These are phyloP conservation scores for Hansenula sp. DNA, from an alignment of 1,139 yeast species.

Conservation along the genomic window DNA sequence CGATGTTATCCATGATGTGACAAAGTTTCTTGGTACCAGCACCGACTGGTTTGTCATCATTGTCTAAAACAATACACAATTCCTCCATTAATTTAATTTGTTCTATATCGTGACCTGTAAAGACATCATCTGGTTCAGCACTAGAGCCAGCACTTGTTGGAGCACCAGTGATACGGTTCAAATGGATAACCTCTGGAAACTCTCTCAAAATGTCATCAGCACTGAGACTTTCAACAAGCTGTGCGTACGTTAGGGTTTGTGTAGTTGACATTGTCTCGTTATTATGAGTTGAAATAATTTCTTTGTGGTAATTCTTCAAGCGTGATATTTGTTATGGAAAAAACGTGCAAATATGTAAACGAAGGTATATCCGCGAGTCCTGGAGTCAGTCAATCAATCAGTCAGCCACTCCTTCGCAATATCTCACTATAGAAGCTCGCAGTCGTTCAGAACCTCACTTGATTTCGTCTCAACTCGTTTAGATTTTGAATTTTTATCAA, in stretches of 20 bases:
- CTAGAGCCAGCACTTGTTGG: conserved; percentile 25
- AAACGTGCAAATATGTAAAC: too few species aligned
- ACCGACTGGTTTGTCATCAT: conserved; percentile 82
- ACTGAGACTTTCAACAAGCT: conserved; percentile 48
- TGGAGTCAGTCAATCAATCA: too few species aligned
- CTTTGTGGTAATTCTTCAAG: too few species aligned
- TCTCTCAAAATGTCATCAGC: conserved; percentile 45
- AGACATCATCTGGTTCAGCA: conserved; percentile 33
- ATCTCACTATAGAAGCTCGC: too few species aligned
- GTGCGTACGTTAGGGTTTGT: conserved; percentile 33
- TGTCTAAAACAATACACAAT: conserved; percentile 88
- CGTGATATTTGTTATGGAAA: too few species aligned
- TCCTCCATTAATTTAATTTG: conserved; percentile 96
- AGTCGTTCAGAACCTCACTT: too few species aligned
- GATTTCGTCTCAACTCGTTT: too few species aligned
- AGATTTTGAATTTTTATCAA: too few species aligned
- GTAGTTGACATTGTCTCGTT: conserved; percentile 3
- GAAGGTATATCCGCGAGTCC: too few species aligned
- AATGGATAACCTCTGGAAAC: conserved; percentile 62
- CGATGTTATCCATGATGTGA: conserved; percentile 84
- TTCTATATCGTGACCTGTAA: conserved; percentile 87
- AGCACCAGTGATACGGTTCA: conserved; percentile 24
- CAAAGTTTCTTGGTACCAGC: conserved; percentile 93
- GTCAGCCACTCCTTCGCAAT: too few species aligned
- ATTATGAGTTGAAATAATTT: too few species aligned